These are phyloP conservation scores for Polytolypa hystricis DNA, from an alignment of 2,329 filamentous ascomycete species.

Conservation along the genomic window DNA sequence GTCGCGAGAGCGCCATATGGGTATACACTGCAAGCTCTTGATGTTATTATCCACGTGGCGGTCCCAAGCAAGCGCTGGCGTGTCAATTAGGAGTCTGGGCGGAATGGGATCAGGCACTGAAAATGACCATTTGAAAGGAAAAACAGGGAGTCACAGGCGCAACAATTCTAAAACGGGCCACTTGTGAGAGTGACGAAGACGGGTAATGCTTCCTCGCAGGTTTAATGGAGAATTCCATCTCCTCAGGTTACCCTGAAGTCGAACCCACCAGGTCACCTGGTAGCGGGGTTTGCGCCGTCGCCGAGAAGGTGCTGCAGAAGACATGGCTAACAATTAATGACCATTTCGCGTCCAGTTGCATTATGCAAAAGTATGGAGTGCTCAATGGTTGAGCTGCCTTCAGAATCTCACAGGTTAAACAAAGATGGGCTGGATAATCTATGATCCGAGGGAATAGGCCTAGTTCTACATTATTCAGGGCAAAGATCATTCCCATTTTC, in stretches of 20 bases:
- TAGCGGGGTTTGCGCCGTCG: no score
- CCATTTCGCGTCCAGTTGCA: no score
- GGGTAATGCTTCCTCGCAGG: conserved; percentile 10
- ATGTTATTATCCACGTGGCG: conserved; percentile 6
- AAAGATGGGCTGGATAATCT: no score
- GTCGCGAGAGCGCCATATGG: conserved; percentile 15
- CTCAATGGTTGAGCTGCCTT: no score
- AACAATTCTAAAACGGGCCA: conserved; percentile 12
- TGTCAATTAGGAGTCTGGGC: conserved; percentile 5
- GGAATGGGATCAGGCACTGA: conserved; percentile 7
- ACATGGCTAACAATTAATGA: no score
- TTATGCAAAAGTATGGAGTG: no score
- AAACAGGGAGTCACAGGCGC: conserved; percentile 10
- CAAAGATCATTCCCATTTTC: no score
- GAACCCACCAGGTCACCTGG: no score
- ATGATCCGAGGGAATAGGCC: no score
- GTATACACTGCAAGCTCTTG: conserved; percentile 10
- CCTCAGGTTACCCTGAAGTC: conserved; percentile 6
- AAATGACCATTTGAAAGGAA: conserved; percentile 8
- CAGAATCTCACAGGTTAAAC: no score
- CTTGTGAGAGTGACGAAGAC: conserved; percentile 11
- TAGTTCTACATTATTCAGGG: no score
- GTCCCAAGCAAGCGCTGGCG: conserved; percentile 7
- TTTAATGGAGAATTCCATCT: conserved; percentile 8
- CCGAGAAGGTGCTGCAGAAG: no score